These are phyloP conservation scores for Geotrichum europaeum DNA, from an alignment of 1,139 yeast genomes.

Conservation along the genomic window DNA sequence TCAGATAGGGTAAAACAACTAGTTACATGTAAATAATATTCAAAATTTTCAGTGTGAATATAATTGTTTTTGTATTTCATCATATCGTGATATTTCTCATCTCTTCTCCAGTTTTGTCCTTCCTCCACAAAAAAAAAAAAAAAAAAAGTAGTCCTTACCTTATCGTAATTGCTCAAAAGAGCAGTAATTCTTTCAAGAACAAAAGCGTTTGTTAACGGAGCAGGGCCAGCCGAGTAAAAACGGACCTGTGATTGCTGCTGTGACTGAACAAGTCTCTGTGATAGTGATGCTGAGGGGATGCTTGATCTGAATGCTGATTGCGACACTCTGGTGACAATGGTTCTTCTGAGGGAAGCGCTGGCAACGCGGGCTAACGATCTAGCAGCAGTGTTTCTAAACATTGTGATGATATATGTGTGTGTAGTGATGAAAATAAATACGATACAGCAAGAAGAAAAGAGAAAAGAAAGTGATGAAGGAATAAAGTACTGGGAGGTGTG, in stretches of 20 bases:
- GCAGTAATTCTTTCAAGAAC: constrained; percentile 72
- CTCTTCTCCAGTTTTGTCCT: not conserved
- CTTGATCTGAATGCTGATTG: not conserved
- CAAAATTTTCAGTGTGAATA: constrained; percentile 17
- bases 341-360: not conserved
- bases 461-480: not conserved
- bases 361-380: constrained; percentile 5
- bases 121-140: not conserved
- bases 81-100: not conserved
- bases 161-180: constrained; percentile 72
- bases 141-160: constrained; percentile 39
- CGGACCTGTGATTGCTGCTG: constrained; percentile 16
- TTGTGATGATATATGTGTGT: constrained; percentile 6
- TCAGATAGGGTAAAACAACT: not conserved
- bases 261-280: not conserved
- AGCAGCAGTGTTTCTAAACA: constrained; percentile 14
- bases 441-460: not conserved
- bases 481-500: not conserved
- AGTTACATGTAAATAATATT: not conserved
- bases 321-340: not conserved
- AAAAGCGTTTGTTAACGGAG: constrained; percentile 35
- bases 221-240: constrained; percentile 34
- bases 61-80: constrained; percentile 7
- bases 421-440: not conserved
- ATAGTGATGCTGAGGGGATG: not conserved